phyloP scores from a whole-genome alignment of 1,139 yeast genomes.

The Groenewaldozyma sp. region DNA sequence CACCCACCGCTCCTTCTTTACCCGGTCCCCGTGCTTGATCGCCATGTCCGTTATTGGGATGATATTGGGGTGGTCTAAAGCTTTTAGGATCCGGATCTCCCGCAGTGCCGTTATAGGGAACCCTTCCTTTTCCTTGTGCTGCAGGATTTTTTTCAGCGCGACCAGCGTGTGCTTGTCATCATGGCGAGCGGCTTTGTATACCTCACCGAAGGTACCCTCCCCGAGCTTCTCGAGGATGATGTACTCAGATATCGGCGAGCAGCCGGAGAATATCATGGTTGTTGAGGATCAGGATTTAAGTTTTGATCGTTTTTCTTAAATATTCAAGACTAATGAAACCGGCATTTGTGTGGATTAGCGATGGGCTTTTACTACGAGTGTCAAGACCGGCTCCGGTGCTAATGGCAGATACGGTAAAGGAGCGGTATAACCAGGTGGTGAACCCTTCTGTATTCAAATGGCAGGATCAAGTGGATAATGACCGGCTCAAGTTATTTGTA shows the following conservation, averaged over 20 bases:
- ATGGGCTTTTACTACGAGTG: not conserved
- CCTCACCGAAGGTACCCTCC: constrained; percentile 86
- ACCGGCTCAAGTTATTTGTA: too few relatives aligned
- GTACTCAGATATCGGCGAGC: constrained; percentile 36
- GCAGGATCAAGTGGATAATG: not conserved
- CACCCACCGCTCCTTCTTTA: constrained; percentile 25
- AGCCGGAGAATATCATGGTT: constrained; percentile 19
- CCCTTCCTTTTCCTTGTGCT: constrained; percentile 81
- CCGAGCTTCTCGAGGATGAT: constrained; percentile 61
- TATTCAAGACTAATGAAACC: not conserved
- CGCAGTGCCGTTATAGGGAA: constrained; percentile 94
- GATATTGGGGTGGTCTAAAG: constrained; percentile 59
- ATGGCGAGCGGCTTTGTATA: constrained; percentile 49
- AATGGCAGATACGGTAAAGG: not conserved
- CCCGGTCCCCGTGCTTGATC: constrained; percentile 40
- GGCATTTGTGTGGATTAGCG: constrained; percentile 1
- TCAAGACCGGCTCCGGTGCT: not conserved
- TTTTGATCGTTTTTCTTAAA: too few relatives aligned
- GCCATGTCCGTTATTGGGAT: constrained; percentile 78
- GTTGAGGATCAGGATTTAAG: not conserved
- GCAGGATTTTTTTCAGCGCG: constrained; percentile 75
- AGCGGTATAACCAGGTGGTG: not conserved
- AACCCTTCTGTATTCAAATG: not conserved
- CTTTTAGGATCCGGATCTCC: constrained; percentile 77
- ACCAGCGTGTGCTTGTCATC: constrained; percentile 34